Percentiles rank a stretch among this genome's conserved stretches.
These are phyloP conservation scores for Coprinellus micaceus DNA, from an alignment of 768 basidiomycete species.

Conservation along the genomic window DNA sequence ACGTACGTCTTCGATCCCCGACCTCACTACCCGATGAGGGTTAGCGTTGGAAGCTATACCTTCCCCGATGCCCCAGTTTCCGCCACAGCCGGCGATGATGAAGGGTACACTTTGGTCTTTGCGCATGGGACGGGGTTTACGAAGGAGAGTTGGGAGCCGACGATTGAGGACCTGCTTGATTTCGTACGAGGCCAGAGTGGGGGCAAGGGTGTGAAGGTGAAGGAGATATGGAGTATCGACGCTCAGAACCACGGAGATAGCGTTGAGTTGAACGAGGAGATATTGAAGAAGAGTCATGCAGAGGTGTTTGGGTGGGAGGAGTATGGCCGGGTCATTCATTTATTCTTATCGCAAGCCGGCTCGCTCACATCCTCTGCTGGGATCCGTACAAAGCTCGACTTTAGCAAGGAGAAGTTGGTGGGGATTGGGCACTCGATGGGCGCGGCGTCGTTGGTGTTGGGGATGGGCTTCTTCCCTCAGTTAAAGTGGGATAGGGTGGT, in stretches of 20 bases:
- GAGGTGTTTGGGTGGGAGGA: conserved; percentile 48
- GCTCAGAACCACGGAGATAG: conserved; percentile 56
- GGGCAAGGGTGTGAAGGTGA: conserved; percentile 28
- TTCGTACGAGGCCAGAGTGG: conserved; percentile 17
- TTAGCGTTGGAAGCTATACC: conserved; percentile 51
- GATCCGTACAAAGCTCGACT: conserved; percentile 26
- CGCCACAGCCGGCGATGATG: conserved; percentile 35
- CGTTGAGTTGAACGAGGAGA: conserved; percentile 43
- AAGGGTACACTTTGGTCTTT: conserved; percentile 47
- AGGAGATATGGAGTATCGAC: conserved; percentile 50
- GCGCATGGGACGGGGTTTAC: conserved; percentile 53
- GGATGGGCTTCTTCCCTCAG: conserved; percentile 37
- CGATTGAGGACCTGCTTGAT: conserved; percentile 42
- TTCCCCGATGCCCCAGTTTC: conserved; percentile 27
- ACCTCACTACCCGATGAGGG: conserved; percentile 45
- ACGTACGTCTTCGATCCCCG: conserved; percentile 51
- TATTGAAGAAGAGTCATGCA: conserved; percentile 29
- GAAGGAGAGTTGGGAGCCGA: conserved; percentile 60
- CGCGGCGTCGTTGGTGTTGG: conserved; percentile 39
- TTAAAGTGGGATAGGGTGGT: conserved; percentile 38
- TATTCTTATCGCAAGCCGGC: conserved; percentile 46
- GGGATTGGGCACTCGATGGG: conserved; percentile 59
- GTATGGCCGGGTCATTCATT: conserved; percentile 44
- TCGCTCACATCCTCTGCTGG: conserved; percentile 42
- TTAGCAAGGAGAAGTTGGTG: conserved; percentile 42